Conservation (phyloP, 2,329 filamentous ascomycete species). For the Massarina eburnea region DNA sequence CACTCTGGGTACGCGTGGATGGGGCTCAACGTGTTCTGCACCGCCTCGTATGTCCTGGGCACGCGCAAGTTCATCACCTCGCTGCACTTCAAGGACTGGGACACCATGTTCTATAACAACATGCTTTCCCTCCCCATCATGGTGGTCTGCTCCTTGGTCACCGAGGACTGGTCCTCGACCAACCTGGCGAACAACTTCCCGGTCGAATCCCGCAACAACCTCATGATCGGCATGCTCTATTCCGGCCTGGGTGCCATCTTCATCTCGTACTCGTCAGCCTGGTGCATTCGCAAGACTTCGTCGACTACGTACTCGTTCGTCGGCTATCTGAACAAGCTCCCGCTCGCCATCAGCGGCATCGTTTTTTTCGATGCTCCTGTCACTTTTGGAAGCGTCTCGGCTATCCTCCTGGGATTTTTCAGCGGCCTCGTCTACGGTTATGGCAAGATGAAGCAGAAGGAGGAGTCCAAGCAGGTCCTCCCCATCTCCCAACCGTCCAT, state of each 20-base stretch:
- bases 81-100: constrained; percentile 99
- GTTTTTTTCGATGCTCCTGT: constrained; percentile 95
- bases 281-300: constrained; percentile 96
- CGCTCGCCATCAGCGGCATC: constrained; percentile 87
- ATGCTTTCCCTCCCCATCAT: constrained; percentile 93
- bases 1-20: constrained; percentile 98
- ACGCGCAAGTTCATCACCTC: constrained; percentile 99
- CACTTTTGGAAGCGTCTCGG: constrained; percentile 86
- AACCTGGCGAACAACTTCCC: constrained; percentile 92
- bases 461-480: constrained; percentile 65
- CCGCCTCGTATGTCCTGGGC: constrained; percentile 81
- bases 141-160: constrained; percentile 74
- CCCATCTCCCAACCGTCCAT: constrained; percentile 69
- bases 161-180: constrained; percentile 87
- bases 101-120: constrained; percentile 99
- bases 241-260: constrained; percentile 92
- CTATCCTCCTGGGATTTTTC: constrained; percentile 87
- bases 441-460: constrained; percentile 79
- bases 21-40: constrained; percentile 94
- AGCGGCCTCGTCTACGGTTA: constrained; percentile 89
- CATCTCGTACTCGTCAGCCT: constrained; percentile 99
- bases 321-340: constrained; percentile 95
- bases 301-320: constrained; percentile 99
- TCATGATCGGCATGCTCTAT: constrained; percentile 88
- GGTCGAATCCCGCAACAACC: constrained; percentile 71